Percentiles rank a stretch among this genome's conserved stretches.
Conservation (phyloP, 306 rosid species). For the Begonia masoniana region DNA sequence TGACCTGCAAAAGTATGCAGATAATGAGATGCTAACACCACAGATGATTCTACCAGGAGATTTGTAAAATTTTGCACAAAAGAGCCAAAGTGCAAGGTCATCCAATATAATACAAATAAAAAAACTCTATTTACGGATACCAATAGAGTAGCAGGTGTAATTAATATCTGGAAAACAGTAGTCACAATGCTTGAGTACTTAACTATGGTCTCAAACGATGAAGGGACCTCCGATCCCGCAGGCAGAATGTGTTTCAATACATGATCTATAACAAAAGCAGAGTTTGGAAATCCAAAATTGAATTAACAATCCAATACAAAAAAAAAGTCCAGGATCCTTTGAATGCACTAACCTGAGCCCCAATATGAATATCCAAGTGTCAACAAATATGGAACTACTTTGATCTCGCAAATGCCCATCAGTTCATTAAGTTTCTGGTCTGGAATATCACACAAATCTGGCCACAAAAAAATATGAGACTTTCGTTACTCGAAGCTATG, state of each 20-base stretch:
- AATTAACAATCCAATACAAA: background rate
- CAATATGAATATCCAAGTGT: conserved; percentile 86
- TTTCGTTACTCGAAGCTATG: too few species aligned
- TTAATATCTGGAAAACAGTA: background rate
- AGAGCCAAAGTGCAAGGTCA: too few species aligned
- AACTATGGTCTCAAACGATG: conserved; percentile 93
- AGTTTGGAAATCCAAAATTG: background rate
- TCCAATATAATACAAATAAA: too few species aligned
- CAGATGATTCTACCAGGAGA: too few species aligned
- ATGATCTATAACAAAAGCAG: conserved; percentile 39
- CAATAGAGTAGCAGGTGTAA: too few species aligned
- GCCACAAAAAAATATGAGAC: conserved; percentile 6
- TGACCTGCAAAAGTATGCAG: conserved; percentile 49
- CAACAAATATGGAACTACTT: conserved; percentile 64
- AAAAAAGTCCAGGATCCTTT: background rate
- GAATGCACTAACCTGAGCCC: conserved; percentile 61
- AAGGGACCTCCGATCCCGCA: conserved; percentile 72
- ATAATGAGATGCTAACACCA: too few species aligned
- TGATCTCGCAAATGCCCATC: conserved; percentile 51
- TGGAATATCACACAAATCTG: conserved; percentile 69
- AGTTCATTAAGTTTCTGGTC: conserved; percentile 46
- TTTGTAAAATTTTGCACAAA: too few species aligned
- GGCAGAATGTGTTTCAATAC: conserved; percentile 84
- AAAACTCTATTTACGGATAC: too few species aligned
- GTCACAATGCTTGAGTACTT: conserved; percentile 37